Evolutionary conservation across 176 grass and related monocot species (phyloP), one percentile per base, ranked within the genome.

Genomic region (Carex myosuroides): DNA sequence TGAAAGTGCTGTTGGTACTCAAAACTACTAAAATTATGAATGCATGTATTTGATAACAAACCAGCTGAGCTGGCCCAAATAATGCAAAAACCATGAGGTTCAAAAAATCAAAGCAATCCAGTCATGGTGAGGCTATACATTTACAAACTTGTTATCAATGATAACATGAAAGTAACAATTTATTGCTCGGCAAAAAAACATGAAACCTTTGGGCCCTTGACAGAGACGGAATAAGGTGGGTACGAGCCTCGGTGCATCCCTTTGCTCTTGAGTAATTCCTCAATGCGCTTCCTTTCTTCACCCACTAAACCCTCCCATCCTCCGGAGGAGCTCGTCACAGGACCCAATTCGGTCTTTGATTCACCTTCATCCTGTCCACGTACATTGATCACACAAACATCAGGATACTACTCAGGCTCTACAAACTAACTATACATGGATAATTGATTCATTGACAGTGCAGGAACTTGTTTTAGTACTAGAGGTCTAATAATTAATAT

Each of bases 271-370:
- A 89, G 69, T 33, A 95, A 66, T 21, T 89, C 90, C 79, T 84
- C 79, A 80, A 95, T 95, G 84, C 87, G 88, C 87, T 86, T 92
- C 83, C 87, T 92, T 81, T 92, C 93, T 63, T 87, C 87, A 65
- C n/a, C 55, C 6, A 87, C 81, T 60, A 92, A 85, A 85, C 92
- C 90, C 59, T 88, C 84, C 58, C 42, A 83, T 22, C 55, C 60
- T 46, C 59, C 72, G 39, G 33, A 69, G 55, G 83, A 11, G 68
- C 70, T 89, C 57, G 5, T 66, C 16, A 41, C 88, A 44, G 39
- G 18, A 63, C 17, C 67, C 33, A 42, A 71, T 13, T 52, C 62
- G 3, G 83, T 88, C 83, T 86, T 57, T 6, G 20, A 18, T 46
- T 54, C 12, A 6, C 53, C 37, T 35, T 39, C 64, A 30, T 72